Conservation (phyloP, 2,329 filamentous ascomycete genomes). For the Penicillium sp. region DNA sequence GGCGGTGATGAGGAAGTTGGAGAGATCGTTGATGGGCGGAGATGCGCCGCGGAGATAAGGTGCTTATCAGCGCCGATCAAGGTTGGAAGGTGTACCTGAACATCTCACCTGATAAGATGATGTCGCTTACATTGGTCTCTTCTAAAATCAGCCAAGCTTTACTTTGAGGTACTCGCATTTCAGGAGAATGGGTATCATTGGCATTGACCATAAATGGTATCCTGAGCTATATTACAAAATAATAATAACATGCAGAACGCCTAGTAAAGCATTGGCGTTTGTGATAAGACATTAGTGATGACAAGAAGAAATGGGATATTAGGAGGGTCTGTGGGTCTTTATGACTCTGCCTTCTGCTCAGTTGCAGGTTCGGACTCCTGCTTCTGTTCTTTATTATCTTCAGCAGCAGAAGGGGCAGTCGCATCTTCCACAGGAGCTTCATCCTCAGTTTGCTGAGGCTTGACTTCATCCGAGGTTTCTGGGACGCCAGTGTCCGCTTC, state of each 20-base stretch:
- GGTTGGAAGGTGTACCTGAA: background rate
- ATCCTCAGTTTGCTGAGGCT: background rate
- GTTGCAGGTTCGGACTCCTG: slow-evolving; percentile 14
- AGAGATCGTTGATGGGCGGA: slow-evolving; percentile 6
- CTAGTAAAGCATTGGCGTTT: slow-evolving; percentile 15
- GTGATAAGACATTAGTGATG: slow-evolving; percentile 18
- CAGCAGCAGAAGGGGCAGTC: slow-evolving; percentile 16
- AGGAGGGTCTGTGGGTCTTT: slow-evolving; percentile 11
- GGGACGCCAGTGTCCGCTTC: slow-evolving; percentile 11
- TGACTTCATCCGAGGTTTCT: slow-evolving; percentile 19
- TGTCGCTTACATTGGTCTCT: background rate
- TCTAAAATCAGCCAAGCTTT: too few relatives aligned
- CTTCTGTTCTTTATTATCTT: slow-evolving; percentile 22
- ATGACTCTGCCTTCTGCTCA: slow-evolving; percentile 23
- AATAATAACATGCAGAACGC: slow-evolving; percentile 22
- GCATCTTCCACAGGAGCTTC: slow-evolving; percentile 17
- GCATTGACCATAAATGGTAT: slow-evolving; percentile 34
- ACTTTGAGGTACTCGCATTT: background rate
- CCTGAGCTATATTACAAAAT: slow-evolving; percentile 34
- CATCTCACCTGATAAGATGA: background rate
- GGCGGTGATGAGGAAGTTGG: slow-evolving; percentile 5
- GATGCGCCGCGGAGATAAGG: slow-evolving; percentile 12
- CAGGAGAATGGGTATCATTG: slow-evolving; percentile 35
- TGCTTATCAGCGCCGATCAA: slow-evolving; percentile 13
- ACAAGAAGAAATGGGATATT: slow-evolving; percentile 4